Evolutionary conservation across 345 rosid species (phyloP).

Genomic region (Excoecaria agallocha): DNA sequence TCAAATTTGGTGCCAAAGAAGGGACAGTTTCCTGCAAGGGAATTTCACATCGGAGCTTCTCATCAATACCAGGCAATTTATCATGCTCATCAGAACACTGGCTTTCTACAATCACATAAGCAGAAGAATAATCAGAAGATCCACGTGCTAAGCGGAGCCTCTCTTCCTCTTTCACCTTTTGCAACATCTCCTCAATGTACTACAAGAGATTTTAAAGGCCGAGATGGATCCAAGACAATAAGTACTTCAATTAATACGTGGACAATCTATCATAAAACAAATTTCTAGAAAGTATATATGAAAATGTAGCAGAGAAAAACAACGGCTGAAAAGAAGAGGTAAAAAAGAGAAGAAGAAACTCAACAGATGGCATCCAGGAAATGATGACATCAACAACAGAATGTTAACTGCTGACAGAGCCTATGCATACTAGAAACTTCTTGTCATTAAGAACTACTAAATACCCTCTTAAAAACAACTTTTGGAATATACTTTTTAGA

Average conservation of each 20-base stretch:
- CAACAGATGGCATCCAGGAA: no score
- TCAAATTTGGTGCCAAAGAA: conserved; percentile 35
- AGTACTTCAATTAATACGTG: conserved; percentile 10
- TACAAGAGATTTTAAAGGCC: conserved; percentile 34
- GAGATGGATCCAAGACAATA: conserved; percentile 28
- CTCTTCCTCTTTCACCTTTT: conserved; percentile 43
- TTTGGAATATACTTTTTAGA: not conserved
- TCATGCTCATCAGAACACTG: conserved; percentile 42
- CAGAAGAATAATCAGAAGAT: conserved; percentile 43
- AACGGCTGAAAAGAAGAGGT: not conserved
- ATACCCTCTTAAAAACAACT: not conserved
- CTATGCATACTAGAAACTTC: not conserved
- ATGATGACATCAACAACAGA: not conserved
- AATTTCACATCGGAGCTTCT: conserved; percentile 45
- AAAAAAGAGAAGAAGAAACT: not conserved
- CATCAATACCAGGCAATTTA: conserved; percentile 42
- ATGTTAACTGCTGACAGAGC: not conserved
- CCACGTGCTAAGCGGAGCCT: conserved; percentile 38
- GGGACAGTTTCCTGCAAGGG: conserved; percentile 54
- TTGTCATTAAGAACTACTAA: not conserved
- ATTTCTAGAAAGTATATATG: conserved; percentile 4
- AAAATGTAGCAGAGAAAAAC: conserved; percentile 7
- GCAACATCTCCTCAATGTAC: conserved; percentile 41
- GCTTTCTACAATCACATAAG: conserved; percentile 44
- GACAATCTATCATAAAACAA: conserved; percentile 16